These are phyloP conservation scores for Sclerotinia sclerotiorum DNA, from an alignment of 2,329 filamentous ascomycete species.

Conservation along the genomic window DNA sequence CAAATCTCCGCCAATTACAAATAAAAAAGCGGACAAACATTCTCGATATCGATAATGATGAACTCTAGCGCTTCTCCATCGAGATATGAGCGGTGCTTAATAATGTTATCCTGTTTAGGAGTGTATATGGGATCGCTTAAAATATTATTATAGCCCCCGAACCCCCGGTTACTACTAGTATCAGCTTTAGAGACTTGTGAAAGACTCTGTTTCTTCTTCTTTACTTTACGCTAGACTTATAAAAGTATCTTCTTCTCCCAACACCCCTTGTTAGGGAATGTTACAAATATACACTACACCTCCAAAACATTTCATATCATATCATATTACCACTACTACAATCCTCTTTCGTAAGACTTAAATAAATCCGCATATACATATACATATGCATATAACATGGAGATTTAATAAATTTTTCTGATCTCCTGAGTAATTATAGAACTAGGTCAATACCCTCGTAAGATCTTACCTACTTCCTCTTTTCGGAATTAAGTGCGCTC, in stretches of 20 bases:
- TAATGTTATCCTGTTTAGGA: neutral
- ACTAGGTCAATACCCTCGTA: too few species aligned
- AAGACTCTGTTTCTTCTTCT: neutral
- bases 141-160: neutral
- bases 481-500: too few species aligned
- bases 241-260: too few species aligned
- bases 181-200: too few species aligned
- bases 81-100: neutral
- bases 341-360: neutral
- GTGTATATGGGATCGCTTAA: neutral
- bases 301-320: too few species aligned
- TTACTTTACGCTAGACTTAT: neutral
- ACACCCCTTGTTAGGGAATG: too few species aligned
- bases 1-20: neutral
- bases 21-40: neutral
- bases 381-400: too few species aligned
- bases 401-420: neutral
- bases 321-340: too few species aligned
- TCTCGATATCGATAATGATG: constrained; percentile 1
- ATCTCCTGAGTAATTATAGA: neutral
- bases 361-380: neutral
- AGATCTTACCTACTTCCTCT: too few species aligned
- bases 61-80: neutral
- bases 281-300: too few species aligned
- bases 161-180: neutral